These are phyloP conservation scores for Mimosa bimucronata DNA, from an alignment of 306 rosid species.

Conservation along the genomic window DNA sequence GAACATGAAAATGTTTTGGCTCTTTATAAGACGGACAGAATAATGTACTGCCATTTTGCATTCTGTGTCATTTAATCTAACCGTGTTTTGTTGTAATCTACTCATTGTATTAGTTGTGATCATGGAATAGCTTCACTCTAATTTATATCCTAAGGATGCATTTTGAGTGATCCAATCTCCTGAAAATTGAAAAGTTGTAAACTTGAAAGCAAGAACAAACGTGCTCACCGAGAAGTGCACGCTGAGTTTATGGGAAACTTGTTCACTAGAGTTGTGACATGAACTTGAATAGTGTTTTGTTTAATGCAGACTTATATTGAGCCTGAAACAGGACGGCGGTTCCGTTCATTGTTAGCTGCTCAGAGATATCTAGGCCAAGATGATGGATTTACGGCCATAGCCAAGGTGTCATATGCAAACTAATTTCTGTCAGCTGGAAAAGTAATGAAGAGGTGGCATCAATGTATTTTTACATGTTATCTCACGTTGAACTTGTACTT, in stretches of 20 bases:
- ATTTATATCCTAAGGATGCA: not conserved
- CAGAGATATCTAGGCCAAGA: slow-evolving; percentile 46
- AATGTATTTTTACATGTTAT: slow-evolving; percentile 20
- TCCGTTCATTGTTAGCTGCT: slow-evolving; percentile 48
- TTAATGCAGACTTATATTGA: slow-evolving; percentile 50
- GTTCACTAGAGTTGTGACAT: slow-evolving; percentile 20
- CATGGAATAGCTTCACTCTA: not conserved
- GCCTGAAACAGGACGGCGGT: slow-evolving; percentile 46
- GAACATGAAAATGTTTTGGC: slow-evolving; percentile 2
- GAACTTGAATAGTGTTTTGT: slow-evolving; percentile 22
- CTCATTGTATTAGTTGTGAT: slow-evolving; percentile 14
- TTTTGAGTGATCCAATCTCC: slow-evolving; percentile 10
- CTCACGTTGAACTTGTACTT: slow-evolving; percentile 32
- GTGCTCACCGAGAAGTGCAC: not conserved
- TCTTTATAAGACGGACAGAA: not conserved
- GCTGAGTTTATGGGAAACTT: not conserved
- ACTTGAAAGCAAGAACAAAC: not conserved
- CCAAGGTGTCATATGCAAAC: slow-evolving; percentile 43
- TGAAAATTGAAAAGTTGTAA: not conserved
- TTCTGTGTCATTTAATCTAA: slow-evolving; percentile 7
- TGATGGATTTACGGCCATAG: slow-evolving; percentile 31
- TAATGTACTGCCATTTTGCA: not conserved
- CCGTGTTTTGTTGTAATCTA: slow-evolving; percentile 15
- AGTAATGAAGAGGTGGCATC: slow-evolving; percentile 16
- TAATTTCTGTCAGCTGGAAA: slow-evolving; percentile 19